Base-by-base conservation (phyloP, 257 asterid species). In the Scutellaria baicalensis region DNA sequence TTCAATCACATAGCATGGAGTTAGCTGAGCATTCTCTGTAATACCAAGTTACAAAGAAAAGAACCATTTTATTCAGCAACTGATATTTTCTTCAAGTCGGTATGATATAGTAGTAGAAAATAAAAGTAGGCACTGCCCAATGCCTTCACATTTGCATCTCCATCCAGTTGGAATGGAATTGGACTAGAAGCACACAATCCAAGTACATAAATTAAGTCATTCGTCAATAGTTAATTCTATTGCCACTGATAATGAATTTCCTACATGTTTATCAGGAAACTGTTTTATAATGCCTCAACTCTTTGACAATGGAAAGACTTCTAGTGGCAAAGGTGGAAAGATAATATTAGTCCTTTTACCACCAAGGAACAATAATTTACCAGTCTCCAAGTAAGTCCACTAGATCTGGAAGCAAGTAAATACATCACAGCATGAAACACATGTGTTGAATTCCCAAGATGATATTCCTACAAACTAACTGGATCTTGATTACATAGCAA, bases 1-100 rank as follows among this genome's bases (percentile, higher is more conserved):
- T n/a, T n/a, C n/a, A n/a, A n/a, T n/a, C 43, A 44, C 9, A 7
- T 42, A 60, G 12, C 11, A 69, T 13, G 98, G 97, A 81, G 94
- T 89, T 69, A 84, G 86, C 79, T 86, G 86, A 72, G 98, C 97
- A 64, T 88, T 85, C 87, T 88, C 97, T 92, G 84, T 75, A 78
- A 70, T 70, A 69, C 66, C 57, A 76, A 67, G 64, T 56, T 44
- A 54, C 18, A 64, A 55, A 55, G 50, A 51, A 59, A 49, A 21
- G 36, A 61, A 57, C 49, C 68, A 69, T 16, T 33, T 48, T 51
- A 64, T 42, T 50, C 33, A 66, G 59, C 33, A 31, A 74, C 27
- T 61, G 62, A 45, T 17, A 40, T 55, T 42, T n/a, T n/a, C n/a
- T 63, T 57, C 57, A 39, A 57, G 39, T 44, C 69, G 44, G 23